Conservation (phyloP, 1,139 yeast genomes). For the Blastobotrys petasosporus region DNA sequence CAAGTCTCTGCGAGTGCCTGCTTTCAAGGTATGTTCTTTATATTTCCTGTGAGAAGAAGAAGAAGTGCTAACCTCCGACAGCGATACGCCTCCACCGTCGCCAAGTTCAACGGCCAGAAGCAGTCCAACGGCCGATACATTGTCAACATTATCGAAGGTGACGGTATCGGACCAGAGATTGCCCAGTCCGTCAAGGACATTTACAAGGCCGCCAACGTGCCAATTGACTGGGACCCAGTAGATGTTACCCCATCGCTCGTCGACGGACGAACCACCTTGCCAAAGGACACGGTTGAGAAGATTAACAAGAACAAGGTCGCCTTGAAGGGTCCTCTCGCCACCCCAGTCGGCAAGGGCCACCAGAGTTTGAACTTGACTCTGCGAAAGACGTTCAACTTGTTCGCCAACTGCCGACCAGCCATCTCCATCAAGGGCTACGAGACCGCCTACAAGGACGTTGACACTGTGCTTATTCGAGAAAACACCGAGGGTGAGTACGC, state of each 20-base stretch:
- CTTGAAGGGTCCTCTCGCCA: conserved; percentile 94
- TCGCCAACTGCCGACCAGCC: conserved; percentile 98
- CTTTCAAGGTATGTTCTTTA: too few relatives aligned
- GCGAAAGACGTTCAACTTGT: conserved; percentile 93
- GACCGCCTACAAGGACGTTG: conserved; percentile 91
- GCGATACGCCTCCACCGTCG: conserved; percentile 42
- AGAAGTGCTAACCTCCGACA: too few relatives aligned
- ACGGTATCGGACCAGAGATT: conserved; percentile 96
- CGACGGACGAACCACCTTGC: conserved; percentile 92
- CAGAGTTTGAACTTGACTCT: conserved; percentile 94
- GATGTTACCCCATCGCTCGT: conserved; percentile 91
- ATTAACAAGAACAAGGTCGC: conserved; percentile 92
- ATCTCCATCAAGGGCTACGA: conserved; percentile 87
- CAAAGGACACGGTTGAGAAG: conserved; percentile 85
- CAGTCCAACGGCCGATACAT: conserved; percentile 60
- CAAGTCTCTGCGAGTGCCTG: too few relatives aligned
- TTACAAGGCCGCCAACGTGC: conserved; percentile 88
- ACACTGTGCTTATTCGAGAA: conserved; percentile 94
- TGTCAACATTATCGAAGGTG: conserved; percentile 96
- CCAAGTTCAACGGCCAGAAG: conserved; percentile 52
- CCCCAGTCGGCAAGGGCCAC: conserved; percentile 98
- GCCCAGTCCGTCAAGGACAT: conserved; percentile 88
- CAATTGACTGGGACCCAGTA: conserved; percentile 95
- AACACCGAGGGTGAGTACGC: conserved; percentile 99
- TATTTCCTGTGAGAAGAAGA: too few relatives aligned